Percentiles rank a stretch among this genome's conserved stretches.
These are phyloP conservation scores for Puccinia hordei DNA, from an alignment of 1,284 basidiomycete genomes.

Conservation along the genomic window DNA sequence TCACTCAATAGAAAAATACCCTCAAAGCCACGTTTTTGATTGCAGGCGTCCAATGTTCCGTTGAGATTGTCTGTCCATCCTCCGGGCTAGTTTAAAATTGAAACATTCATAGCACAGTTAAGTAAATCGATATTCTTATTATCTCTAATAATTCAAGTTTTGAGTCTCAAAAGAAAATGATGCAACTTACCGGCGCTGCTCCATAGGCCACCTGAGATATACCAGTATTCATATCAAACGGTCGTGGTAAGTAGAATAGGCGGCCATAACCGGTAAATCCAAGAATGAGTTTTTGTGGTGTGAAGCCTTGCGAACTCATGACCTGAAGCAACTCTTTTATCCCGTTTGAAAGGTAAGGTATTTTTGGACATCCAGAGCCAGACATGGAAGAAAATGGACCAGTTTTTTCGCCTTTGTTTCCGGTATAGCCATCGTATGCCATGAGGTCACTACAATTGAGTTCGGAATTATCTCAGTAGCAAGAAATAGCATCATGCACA, in stretches of 20 bases:
- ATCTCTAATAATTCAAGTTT: background rate
- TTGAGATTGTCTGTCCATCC: conserved; percentile 2
- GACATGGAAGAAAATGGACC: conserved; percentile 1
- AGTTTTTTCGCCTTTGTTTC: background rate
- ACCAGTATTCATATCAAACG: background rate
- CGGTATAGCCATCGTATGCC: conserved; percentile 9
- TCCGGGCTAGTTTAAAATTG: background rate
- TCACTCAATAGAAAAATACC: background rate
- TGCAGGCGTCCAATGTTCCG: background rate
- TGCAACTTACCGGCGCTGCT: background rate
- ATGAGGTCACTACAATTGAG: conserved; percentile 6
- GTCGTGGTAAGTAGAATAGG: background rate
- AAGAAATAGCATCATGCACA: background rate
- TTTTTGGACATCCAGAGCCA: background rate
- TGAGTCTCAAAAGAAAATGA: background rate
- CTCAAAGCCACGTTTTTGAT: background rate
- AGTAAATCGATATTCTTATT: background rate
- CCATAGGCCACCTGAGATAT: conserved; percentile 2
- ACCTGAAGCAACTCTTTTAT: background rate
- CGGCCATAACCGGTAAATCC: conserved; percentile 12
- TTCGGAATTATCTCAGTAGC: background rate
- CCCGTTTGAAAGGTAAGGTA: conserved; percentile 21
- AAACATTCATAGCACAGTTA: background rate
- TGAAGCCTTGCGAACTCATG: background rate
- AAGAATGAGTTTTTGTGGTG: background rate